Evolutionary conservation across 768 basidiomycete genomes (phyloP), one percentile per base, ranked within the genome.

Genomic region (Tulasnella sp.): DNA sequence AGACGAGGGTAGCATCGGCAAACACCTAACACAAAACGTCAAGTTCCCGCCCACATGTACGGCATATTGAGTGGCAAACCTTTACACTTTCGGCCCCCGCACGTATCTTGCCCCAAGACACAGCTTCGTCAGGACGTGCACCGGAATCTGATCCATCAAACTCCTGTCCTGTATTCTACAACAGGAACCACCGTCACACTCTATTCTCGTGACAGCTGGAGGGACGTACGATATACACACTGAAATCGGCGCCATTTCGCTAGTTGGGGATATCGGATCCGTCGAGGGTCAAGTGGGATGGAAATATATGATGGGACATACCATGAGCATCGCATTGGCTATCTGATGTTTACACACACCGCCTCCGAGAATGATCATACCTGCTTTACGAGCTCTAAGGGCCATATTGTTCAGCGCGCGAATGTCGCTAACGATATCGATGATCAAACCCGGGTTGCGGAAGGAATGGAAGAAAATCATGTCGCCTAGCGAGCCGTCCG

Each of bases 391-490:
- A 34, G 93, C 86, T 61, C 79, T 82, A 54, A 96, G 77, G 9
- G 86, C 81, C 15, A 88, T 71, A 69, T 98, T 93, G 70, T 99
- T 99, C 34, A 99, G 72, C 36, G 78, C 74, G 19, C 93, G 82
- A 56, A 99, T 97, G 67, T 99, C 96, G 62, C 81, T 78, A 11
- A 98, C 93, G 61, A 99, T 96, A 67, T 99, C 96, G 59, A 99
- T 73, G 19, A 86, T 72, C 49, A 99, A 76, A 9, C 84, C 86
- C 1, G 87, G 88, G 41, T 78, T 79, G 60, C 80, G 78, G 76
- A 92, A 99, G 11, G 92, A 93, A 71, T 98, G 96, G 68, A 98
- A 98, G 71, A 97, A 99, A 36, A 98, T 83, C 93, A 98, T 97
- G 69, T 99, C 96, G 57, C 96, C 96, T 57, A 99, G 77, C 0